Evolutionary conservation across 495 filamentous ascomycete genomes (phyloP).

Genomic region (Aspergillus homomorphus): DNA sequence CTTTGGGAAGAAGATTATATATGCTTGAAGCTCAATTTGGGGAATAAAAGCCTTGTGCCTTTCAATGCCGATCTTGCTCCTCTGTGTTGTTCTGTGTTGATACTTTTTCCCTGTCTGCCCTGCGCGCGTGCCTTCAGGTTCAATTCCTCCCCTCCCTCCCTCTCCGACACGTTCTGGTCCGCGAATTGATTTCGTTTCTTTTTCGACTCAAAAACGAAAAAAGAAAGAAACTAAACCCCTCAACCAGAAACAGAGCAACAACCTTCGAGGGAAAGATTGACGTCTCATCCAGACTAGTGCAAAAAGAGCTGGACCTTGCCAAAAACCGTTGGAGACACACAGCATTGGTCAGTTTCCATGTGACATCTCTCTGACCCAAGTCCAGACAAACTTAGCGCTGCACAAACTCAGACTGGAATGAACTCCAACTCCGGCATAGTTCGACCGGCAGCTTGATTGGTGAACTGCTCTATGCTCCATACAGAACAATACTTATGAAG

Average conservation of each 20-base stretch:
- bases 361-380: slow-evolving; percentile 30
- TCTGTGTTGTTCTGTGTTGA: background rate
- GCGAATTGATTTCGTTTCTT: background rate
- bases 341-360: slow-evolving; percentile 35
- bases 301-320: slow-evolving; percentile 18
- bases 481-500: slow-evolving; percentile 28
- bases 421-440: slow-evolving; percentile 20
- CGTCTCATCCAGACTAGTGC: slow-evolving; percentile 23
- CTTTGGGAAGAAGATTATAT: background rate
- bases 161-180: background rate
- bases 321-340: slow-evolving; percentile 26
- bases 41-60: too few relatives aligned
- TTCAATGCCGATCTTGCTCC: background rate
- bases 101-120: background rate
- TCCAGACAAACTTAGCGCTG: slow-evolving; percentile 22
- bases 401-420: slow-evolving; percentile 28
- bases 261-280: slow-evolving; percentile 25
- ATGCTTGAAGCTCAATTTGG: background rate
- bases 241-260: slow-evolving; percentile 8
- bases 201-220: slow-evolving; percentile 6
- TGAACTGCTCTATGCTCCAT: slow-evolving; percentile 33
- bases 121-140: background rate
- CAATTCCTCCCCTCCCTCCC: background rate
- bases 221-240: slow-evolving; percentile 8
- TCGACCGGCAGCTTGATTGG: slow-evolving; percentile 15